phyloP scores from a whole-genome alignment of 306 rosid species.

The Lagenaria siceraria region DNA sequence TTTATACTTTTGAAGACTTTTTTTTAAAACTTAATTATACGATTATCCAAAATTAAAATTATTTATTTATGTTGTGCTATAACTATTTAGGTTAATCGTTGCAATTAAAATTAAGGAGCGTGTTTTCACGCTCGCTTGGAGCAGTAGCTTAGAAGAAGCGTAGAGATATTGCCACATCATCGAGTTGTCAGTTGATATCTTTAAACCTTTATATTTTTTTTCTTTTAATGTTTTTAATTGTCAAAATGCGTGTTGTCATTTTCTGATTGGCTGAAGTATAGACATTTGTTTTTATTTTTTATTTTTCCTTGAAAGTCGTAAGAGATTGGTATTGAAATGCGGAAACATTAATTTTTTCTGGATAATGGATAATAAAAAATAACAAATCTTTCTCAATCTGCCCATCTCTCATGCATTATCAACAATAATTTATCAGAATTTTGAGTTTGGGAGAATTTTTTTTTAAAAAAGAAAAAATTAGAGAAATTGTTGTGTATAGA shows the following conservation, averaged over 20 bases:
- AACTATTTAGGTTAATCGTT: too few relatives aligned
- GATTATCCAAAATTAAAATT: too few relatives aligned
- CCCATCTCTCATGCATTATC: too few relatives aligned
- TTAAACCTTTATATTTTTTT: not conserved
- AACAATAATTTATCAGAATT: too few relatives aligned
- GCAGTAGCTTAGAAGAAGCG: not conserved
- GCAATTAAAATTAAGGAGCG: not conserved
- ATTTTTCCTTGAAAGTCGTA: not conserved
- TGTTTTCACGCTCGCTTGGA: not conserved
- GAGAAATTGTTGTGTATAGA: too few relatives aligned
- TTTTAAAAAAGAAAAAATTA: too few relatives aligned
- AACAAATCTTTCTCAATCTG: too few relatives aligned
- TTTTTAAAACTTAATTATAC: too few relatives aligned
- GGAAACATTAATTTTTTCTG: not conserved
- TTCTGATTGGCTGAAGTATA: not conserved
- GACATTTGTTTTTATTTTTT: not conserved
- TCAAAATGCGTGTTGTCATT: not conserved
- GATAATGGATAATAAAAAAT: not conserved
- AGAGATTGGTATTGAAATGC: not conserved
- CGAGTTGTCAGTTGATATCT: not conserved
- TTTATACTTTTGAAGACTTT: too few relatives aligned
- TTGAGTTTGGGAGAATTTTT: too few relatives aligned
- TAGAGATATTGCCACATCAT: not conserved
- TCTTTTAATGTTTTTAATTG: not conserved
- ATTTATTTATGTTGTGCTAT: too few relatives aligned